Conservation (phyloP, 202 grass and related monocot genomes). For the Zoysia matrella region DNA sequence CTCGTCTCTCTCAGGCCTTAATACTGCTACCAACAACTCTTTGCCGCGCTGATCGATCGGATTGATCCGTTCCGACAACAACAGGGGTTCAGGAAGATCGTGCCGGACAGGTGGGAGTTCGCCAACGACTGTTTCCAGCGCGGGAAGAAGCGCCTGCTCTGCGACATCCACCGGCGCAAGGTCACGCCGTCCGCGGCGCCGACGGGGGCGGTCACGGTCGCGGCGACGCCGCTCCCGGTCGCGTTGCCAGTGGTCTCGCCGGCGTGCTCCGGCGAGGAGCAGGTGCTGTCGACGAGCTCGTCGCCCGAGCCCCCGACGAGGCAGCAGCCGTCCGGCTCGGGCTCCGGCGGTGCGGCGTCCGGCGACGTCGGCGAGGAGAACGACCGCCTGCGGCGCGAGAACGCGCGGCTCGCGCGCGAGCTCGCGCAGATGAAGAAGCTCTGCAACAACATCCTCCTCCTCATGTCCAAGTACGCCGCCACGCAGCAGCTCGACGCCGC, state of each 20-base stretch:
- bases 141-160: constrained; percentile 70
- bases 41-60: no score
- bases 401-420: constrained; percentile 69
- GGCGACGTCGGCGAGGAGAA: constrained; percentile 74
- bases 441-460: constrained; percentile 75
- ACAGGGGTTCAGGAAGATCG: constrained; percentile 90
- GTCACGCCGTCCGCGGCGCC: constrained; percentile 15
- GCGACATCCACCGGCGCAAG: constrained; percentile 84
- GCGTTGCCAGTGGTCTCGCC: constrained; percentile 57
- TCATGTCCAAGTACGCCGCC: constrained; percentile 71
- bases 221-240: constrained; percentile 33
- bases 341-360: constrained; percentile 18
- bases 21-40: no score
- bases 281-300: constrained; percentile 81
- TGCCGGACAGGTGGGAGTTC: constrained; percentile 93
- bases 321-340: constrained; percentile 31
- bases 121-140: constrained; percentile 86
- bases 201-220: background rate
- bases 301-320: constrained; percentile 44
- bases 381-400: constrained; percentile 68
- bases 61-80: no score
- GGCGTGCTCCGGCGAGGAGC: constrained; percentile 64
- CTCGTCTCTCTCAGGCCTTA: no score
- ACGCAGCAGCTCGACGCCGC: constrained; percentile 39
- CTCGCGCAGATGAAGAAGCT: constrained; percentile 84